A percentile compares a stretch with the other conserved stretches of the same genome.
phyloP scores from a whole-genome alignment of 148 eudicot genomes.

The Nyssa sinensis region DNA sequence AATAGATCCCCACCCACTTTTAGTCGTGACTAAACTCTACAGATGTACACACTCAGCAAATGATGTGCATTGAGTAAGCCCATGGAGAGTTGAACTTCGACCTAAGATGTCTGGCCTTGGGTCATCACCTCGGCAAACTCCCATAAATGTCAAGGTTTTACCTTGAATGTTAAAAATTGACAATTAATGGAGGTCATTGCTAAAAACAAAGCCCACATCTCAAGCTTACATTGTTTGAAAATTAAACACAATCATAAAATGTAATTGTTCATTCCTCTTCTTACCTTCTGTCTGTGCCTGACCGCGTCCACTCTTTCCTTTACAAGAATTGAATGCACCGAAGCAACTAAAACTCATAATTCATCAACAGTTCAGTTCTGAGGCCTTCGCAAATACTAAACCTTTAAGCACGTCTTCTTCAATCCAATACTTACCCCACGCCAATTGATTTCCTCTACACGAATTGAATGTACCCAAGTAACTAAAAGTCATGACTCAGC shows the following conservation, averaged over 20 bases:
- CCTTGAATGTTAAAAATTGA: background rate
- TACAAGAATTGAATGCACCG: background rate
- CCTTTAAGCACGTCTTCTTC: background rate
- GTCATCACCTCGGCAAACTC: no score
- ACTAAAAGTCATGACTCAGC: constrained; percentile 57
- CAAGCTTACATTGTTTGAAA: background rate
- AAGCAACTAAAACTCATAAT: background rate
- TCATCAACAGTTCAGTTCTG: no score
- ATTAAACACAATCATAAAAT: no score
- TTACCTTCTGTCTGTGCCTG: background rate
- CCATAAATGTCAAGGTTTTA: no score
- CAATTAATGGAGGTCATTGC: background rate
- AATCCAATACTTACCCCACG: constrained; percentile 12
- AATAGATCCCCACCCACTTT: no score
- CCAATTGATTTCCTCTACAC: constrained; percentile 29
- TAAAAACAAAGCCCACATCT: background rate
- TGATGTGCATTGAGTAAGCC: no score
- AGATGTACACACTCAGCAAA: no score
- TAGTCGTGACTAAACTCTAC: no score
- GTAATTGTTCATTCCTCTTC: background rate
- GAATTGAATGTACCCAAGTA: constrained; percentile 44
- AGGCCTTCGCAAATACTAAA: constrained; percentile 9
- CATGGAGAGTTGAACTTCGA: no score
- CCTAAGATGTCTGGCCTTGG: no score
- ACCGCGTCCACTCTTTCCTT: background rate